Percentiles rank a stretch among this genome's conserved stretches.
phyloP scores from a whole-genome alignment of 108 stramenopile genomes.

The Parmales sp. region DNA sequence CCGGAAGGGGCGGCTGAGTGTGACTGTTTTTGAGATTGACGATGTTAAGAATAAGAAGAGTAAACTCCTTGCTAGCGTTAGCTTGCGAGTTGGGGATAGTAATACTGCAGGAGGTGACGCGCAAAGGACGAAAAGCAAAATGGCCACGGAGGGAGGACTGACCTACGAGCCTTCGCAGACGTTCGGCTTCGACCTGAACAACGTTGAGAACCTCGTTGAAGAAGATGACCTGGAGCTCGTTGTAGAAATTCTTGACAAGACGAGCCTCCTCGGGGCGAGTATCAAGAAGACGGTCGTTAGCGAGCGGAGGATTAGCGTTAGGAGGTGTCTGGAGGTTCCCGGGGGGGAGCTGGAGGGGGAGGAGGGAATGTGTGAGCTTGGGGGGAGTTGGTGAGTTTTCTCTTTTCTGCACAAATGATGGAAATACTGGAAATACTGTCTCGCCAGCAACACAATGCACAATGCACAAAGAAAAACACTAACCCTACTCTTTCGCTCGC shows the following conservation, averaged over 20 bases:
- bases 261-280: background rate
- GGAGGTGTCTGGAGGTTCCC: background rate
- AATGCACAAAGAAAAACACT: too few relatives aligned
- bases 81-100: background rate
- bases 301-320: background rate
- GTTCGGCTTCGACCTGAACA: slow-evolving; percentile 2
- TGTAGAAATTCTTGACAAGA: background rate
- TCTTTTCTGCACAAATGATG: too few relatives aligned
- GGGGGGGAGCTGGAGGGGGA: background rate
- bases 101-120: background rate
- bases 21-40: background rate
- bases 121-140: background rate
- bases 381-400: too few relatives aligned
- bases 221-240: slow-evolving; percentile 1
- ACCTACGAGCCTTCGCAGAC: background rate
- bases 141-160: slow-evolving; percentile 1
- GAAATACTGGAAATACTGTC: too few relatives aligned
- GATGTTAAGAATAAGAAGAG: slow-evolving; percentile 4
- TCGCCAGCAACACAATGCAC: too few relatives aligned
- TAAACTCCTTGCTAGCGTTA: background rate
- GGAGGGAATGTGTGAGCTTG: background rate
- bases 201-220: background rate
- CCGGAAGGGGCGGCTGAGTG: background rate
- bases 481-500: too few relatives aligned
- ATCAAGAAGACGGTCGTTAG: background rate